Evolutionary conservation across 257 asterid genomes (phyloP).

Genomic region (Ajuga chamaepitys): DNA sequence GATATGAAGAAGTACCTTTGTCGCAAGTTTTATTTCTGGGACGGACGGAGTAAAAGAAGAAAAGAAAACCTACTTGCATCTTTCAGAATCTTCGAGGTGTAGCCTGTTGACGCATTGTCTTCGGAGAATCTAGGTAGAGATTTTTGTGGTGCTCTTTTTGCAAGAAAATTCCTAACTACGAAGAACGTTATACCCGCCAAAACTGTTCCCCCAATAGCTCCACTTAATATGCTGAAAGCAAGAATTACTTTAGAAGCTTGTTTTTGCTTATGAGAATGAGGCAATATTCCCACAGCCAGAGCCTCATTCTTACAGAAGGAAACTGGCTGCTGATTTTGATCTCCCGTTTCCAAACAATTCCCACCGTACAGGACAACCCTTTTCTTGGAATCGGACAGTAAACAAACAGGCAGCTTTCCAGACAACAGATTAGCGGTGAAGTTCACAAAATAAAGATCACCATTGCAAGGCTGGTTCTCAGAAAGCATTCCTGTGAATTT

Average conservation of each 20-base stretch:
- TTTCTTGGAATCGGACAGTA: conserved; percentile 27
- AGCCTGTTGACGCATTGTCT: conserved; percentile 46
- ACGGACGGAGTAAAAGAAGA: too few relatives aligned
- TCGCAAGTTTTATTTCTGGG: too few relatives aligned
- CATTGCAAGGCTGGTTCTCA: conserved; percentile 43
- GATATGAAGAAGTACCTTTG: too few relatives aligned
- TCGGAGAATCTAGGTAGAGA: conserved; percentile 27
- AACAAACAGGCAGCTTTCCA: conserved; percentile 66
- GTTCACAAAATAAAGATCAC: conserved; percentile 52
- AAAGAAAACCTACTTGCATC: conserved; percentile 64
- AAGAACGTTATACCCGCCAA: conserved; percentile 33
- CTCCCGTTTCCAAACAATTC: conserved; percentile 53
- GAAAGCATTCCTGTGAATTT: conserved; percentile 71
- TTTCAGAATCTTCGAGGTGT: conserved; percentile 60
- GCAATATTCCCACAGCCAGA: conserved; percentile 73
- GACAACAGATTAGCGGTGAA: conserved; percentile 66
- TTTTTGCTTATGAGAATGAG: conserved; percentile 39
- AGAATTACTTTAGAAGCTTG: conserved; percentile 32
- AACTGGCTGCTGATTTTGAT: conserved; percentile 44
- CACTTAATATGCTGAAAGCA: conserved; percentile 46
- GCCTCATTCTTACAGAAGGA: conserved; percentile 71
- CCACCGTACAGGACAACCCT: conserved; percentile 33
- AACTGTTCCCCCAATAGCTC: conserved; percentile 42
- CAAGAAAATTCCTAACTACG: conserved; percentile 33
- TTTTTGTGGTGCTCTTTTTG: conserved; percentile 22